A percentile compares a stretch with the other conserved stretches of the same genome.
These are phyloP conservation scores for Chlamydomonas schloesseri DNA, from an alignment of 139 green algal genomes.

Conservation along the genomic window DNA sequence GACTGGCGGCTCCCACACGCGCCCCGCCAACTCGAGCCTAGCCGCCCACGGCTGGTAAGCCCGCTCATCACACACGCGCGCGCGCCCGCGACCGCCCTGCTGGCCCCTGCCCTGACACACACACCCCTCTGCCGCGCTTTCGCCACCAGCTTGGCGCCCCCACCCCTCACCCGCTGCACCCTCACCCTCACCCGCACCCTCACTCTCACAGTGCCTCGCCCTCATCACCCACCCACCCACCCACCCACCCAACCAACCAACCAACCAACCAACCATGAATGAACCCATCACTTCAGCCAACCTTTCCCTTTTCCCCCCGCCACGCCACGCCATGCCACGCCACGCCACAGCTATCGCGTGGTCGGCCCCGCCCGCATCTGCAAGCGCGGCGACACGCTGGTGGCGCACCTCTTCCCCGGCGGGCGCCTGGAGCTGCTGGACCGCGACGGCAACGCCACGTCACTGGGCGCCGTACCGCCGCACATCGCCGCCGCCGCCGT, in stretches of 20 bases:
- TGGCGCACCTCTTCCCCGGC: conserved; percentile 12
- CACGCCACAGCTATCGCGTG: neutral
- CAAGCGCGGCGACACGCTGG: conserved; percentile 2
- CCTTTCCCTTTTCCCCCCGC: neutral
- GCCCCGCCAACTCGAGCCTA: conserved; percentile 9
- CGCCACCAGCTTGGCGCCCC: too few relatives aligned
- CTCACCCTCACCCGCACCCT: too few relatives aligned
- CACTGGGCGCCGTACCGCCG: neutral
- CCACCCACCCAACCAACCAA: neutral
- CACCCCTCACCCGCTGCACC: too few relatives aligned
- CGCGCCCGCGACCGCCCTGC: too few relatives aligned
- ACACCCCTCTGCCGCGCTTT: too few relatives aligned
- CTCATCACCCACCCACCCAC: too few relatives aligned
- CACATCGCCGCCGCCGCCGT: too few relatives aligned
- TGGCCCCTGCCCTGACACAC: too few relatives aligned
- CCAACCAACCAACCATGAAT: neutral
- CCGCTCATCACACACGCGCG: neutral
- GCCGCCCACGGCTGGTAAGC: conserved; percentile 13
- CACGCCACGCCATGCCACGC: neutral
- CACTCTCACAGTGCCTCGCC: too few relatives aligned
- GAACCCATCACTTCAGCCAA: neutral
- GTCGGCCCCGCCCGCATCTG: conserved; percentile 18
- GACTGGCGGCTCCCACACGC: conserved; percentile 18
- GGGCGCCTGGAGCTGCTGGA: conserved; percentile 11
- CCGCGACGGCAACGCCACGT: conserved; percentile 17